These are phyloP conservation scores for Lasiodiplodia theobromae DNA, from an alignment of 2,329 filamentous ascomycete genomes.

Conservation along the genomic window DNA sequence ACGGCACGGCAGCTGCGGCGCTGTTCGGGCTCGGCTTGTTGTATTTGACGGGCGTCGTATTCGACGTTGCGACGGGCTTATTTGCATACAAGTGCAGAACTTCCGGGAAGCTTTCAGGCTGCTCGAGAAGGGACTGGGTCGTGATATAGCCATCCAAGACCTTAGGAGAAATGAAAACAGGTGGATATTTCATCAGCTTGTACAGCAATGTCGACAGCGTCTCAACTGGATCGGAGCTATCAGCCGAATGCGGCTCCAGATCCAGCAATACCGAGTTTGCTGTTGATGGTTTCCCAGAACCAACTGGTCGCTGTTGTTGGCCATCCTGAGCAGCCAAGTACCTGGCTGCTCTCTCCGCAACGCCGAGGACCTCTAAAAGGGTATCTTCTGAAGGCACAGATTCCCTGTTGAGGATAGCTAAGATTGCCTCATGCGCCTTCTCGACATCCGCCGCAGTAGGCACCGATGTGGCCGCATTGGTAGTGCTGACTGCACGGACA, in stretches of 20 bases:
- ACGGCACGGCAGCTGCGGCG: constrained; percentile 66
- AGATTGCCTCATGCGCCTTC: constrained; percentile 9
- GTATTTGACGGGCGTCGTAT: constrained; percentile 58
- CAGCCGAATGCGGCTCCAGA: constrained; percentile 1
- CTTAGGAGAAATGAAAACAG: constrained; percentile 79
- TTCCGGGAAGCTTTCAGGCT: constrained; percentile 77
- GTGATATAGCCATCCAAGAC: constrained; percentile 78
- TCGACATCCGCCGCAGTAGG: background rate
- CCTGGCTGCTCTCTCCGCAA: background rate
- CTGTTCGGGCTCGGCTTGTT: constrained; percentile 68
- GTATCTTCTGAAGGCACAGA: constrained; percentile 24
- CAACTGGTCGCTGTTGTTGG: background rate
- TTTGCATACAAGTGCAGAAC: constrained; percentile 82
- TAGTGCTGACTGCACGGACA: background rate
- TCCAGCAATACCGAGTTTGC: constrained; percentile 15
- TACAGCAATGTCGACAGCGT: constrained; percentile 67
- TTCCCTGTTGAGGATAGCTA: constrained; percentile 11
- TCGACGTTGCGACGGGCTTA: constrained; percentile 75
- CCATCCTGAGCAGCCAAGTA: background rate
- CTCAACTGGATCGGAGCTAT: constrained; percentile 36
- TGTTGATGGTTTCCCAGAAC: background rate
- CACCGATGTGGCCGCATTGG: background rate
- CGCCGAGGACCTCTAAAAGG: constrained; percentile 18
- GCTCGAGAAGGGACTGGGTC: constrained; percentile 75
- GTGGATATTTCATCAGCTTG: constrained; percentile 73